phyloP scores from a whole-genome alignment of 2,329 filamentous ascomycete genomes.

The Sordariomycetes sp. region DNA sequence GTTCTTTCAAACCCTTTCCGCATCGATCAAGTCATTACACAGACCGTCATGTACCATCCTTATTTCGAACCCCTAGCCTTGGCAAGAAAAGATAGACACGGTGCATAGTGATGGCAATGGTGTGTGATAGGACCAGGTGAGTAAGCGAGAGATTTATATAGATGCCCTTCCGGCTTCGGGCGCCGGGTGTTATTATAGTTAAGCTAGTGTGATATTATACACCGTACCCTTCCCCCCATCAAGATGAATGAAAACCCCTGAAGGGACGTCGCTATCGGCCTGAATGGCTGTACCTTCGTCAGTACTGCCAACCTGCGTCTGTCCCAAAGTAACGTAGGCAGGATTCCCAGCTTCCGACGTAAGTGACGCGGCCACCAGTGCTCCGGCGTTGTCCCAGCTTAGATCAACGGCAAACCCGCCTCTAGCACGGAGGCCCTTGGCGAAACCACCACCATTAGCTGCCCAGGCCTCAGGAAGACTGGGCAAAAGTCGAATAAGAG shows the following conservation, averaged over 20 bases:
- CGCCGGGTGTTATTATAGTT: background rate
- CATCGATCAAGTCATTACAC: too few relatives aligned
- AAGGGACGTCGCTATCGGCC: background rate
- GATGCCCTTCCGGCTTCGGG: too few relatives aligned
- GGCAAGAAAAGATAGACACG: too few relatives aligned
- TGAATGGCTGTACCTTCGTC: background rate
- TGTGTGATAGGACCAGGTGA: too few relatives aligned
- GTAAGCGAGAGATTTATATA: too few relatives aligned
- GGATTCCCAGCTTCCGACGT: slow-evolving; percentile 10
- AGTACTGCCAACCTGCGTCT: background rate
- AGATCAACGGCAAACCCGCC: slow-evolving; percentile 12
- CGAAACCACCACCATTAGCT: slow-evolving; percentile 10
- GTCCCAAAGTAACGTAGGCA: background rate
- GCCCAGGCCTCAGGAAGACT: background rate
- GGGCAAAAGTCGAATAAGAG: slow-evolving; percentile 15
- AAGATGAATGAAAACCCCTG: background rate
- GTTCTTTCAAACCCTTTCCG: too few relatives aligned
- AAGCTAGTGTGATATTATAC: background rate
- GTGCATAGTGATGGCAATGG: too few relatives aligned
- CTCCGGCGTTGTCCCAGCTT: slow-evolving; percentile 9
- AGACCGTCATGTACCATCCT: too few relatives aligned
- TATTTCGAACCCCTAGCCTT: too few relatives aligned
- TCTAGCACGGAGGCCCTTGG: slow-evolving; percentile 12
- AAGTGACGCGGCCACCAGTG: slow-evolving; percentile 11
- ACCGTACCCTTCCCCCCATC: background rate